Base-by-base conservation (phyloP, 805 yeast species). In the Yarrowia sp. region DNA sequence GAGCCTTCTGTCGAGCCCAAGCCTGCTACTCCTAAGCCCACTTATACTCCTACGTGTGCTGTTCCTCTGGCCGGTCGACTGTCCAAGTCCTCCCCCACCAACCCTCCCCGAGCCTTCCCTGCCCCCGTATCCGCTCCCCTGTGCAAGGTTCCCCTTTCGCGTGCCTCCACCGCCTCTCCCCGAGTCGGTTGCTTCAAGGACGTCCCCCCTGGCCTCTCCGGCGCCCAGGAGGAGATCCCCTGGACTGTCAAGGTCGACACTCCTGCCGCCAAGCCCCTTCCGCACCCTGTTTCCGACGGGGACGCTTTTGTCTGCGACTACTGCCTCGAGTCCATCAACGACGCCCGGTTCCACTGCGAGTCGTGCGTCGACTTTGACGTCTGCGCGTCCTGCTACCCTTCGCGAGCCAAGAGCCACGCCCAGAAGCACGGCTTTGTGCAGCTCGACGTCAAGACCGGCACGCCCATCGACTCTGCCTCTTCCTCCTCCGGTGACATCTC, bases 351-450 rank as follows among this genome's bases (percentile, higher is more conserved):
- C 71, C 76, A 74, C 62, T 82, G 86, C 66, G 68, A 78, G 55
- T 72, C 73, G 12, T 82, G 86, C 67, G 66, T 68, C 8, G 78
- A 82, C 65, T 78, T 72, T 68, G 85, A 83, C 69, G 71, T 82
- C 56, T 83, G 86, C 69, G 73, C 73, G 6, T 19, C 36, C 13
- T 55, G 61, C 22, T 55, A 29, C 36, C 27, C 47, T n/a, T 38
- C 61, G 9, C 19, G 61, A 38, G 61, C 47, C 47, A 55, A 38
- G 38, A 38, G 47, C 29, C 61, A 55, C 9, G 25, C 61, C n/a
- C 35, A 29, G 47, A 39, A 38, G 6, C 61, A 55, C 38, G 29
- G 16, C 7, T 55, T 55, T 27, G 35, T 31, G 2, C 25, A 39
- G 47, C 12, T 35, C 13, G 42, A 51, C 41, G 44, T 31, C 6